A percentile compares a stretch with the other conserved stretches of the same genome.
phyloP scores from a whole-genome alignment of 2,329 filamentous ascomycete genomes.

The Aureobasidium vineae region DNA sequence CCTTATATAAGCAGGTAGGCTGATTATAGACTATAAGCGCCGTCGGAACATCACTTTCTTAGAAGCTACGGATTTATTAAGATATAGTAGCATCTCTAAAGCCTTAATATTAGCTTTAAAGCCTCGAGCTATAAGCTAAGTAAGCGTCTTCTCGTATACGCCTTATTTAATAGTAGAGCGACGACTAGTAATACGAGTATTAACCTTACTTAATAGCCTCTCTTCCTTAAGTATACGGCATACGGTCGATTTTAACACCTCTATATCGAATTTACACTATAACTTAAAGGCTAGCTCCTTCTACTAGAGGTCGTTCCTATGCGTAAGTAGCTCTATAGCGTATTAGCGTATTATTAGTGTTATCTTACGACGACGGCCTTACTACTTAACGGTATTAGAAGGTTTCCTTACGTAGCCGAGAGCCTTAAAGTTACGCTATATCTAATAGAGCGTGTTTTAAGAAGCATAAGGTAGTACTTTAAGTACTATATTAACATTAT shows the following conservation, averaged over 20 bases:
- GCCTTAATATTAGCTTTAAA: background rate
- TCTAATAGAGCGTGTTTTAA: too few relatives aligned
- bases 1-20: background rate
- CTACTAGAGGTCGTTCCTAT: slow-evolving; percentile 19
- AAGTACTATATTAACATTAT: too few relatives aligned
- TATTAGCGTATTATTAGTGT: background rate
- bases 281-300: slow-evolving; percentile 5
- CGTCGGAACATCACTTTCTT: background rate
- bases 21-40: background rate
- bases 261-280: slow-evolving; percentile 3
- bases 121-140: background rate
- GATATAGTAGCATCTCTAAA: background rate
- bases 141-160: background rate
- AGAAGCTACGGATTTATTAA: background rate
- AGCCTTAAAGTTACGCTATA: background rate
- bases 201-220: background rate
- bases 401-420: background rate
- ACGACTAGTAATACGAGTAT: slow-evolving; percentile 5
- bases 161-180: background rate
- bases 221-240: background rate
- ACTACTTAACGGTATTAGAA: background rate
- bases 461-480: too few relatives aligned
- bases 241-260: background rate
- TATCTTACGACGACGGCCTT: background rate
- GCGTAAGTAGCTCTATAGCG: background rate